These are phyloP conservation scores for Colletotrichum incanum DNA, from an alignment of 2,329 filamentous ascomycete species.

Conservation along the genomic window DNA sequence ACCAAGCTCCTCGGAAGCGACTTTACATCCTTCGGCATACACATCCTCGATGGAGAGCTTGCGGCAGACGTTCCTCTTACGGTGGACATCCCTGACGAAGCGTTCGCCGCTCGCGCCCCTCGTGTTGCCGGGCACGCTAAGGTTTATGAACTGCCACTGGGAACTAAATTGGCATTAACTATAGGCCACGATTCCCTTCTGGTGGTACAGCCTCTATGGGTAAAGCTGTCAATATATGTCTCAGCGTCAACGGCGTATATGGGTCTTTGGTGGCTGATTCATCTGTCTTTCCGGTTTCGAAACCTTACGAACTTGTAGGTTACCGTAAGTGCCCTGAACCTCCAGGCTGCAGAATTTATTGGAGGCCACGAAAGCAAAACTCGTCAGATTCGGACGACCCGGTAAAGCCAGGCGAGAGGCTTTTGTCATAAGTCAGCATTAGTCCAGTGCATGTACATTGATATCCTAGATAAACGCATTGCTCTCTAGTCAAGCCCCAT, in stretches of 20 bases:
- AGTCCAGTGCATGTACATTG: background rate
- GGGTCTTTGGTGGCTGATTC: too few relatives aligned
- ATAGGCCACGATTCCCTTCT: too few relatives aligned
- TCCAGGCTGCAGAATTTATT: background rate
- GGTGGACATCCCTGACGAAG: slow-evolving; percentile 46
- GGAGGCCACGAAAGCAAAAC: background rate
- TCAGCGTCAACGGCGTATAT: too few relatives aligned
- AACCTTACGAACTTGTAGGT: background rate
- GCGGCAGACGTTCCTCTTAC: slow-evolving; percentile 46
- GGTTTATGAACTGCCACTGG: too few relatives aligned
- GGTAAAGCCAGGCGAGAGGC: background rate
- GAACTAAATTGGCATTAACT: too few relatives aligned
- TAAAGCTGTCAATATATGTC: too few relatives aligned
- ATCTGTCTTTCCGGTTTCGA: too few relatives aligned
- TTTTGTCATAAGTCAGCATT: background rate
- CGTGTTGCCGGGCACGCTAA: slow-evolving; percentile 14
- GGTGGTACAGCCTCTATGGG: too few relatives aligned
- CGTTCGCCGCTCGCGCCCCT: slow-evolving; percentile 11
- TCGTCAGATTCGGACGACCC: background rate
- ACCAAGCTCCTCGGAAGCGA: slow-evolving; percentile 45
- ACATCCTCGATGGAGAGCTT: slow-evolving; percentile 48
- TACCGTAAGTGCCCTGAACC: too few relatives aligned
- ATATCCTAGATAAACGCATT: background rate
- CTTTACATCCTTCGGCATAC: slow-evolving; percentile 42
- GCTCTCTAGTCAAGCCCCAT: too few relatives aligned